Percentiles rank a stretch among this genome's conserved stretches.
Evolutionary conservation across 768 basidiomycete species (phyloP).

Genomic region (Calocybe cyanea): DNA sequence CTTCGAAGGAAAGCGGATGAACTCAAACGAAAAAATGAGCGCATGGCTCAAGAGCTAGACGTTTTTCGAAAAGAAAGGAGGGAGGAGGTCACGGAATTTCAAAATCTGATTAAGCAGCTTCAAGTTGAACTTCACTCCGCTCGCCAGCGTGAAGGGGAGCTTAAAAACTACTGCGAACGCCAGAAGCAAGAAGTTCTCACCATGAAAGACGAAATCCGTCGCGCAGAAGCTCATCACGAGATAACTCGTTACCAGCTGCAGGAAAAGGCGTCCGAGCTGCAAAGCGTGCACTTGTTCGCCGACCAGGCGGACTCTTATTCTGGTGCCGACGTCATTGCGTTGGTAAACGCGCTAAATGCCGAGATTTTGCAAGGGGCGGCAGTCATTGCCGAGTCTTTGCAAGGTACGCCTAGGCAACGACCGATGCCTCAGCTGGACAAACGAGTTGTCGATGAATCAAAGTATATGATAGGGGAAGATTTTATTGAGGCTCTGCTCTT

Average conservation of each 20-base stretch:
- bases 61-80: neutral
- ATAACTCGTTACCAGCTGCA: constrained; percentile 8
- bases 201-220: constrained; percentile 9
- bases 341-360: constrained; percentile 39
- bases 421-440: neutral
- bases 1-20: no score
- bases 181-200: constrained; percentile 4
- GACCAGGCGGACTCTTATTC: constrained; percentile 15
- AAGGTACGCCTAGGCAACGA: neutral
- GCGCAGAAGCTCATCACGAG: constrained; percentile 6
- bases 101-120: neutral
- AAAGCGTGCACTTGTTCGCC: constrained; percentile 14
- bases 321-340: constrained; percentile 17
- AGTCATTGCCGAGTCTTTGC: constrained; percentile 36
- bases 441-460: neutral
- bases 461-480: constrained; percentile 7
- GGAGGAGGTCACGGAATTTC: neutral
- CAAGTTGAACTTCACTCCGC: neutral
- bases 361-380: constrained; percentile 46
- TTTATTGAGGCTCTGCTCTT: constrained; percentile 7
- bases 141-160: neutral
- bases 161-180: neutral
- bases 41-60: neutral
- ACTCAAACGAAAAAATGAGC: neutral
- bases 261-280: constrained; percentile 14